Percentiles rank a stretch among this genome's conserved stretches.
phyloP scores from a whole-genome alignment of 345 rosid species.

The Sonneratia alba region DNA sequence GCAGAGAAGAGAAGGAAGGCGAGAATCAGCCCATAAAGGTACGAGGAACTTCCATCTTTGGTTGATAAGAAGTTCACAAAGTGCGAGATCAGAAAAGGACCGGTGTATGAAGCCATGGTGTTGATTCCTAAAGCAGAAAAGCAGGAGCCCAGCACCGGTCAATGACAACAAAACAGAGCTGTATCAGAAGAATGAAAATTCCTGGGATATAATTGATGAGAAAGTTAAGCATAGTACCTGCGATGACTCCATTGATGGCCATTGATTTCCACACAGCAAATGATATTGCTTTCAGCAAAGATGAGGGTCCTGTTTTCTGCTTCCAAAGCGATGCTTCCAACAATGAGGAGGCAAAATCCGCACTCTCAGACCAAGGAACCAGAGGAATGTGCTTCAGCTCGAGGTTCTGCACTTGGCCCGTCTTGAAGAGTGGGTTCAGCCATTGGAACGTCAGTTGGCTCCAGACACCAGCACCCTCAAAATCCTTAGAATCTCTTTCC shows the following conservation, averaged over 20 bases:
- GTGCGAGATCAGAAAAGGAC: constrained; percentile 21
- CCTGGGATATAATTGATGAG: too few relatives aligned
- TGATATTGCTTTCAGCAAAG: constrained; percentile 13
- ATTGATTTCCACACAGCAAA: too few relatives aligned
- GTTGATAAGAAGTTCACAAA: constrained; percentile 30
- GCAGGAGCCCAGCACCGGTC: too few relatives aligned
- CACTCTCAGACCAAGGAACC: constrained; percentile 51
- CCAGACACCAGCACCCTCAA: constrained; percentile 33
- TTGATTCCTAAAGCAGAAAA: background rate
- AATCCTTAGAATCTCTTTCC: constrained; percentile 11
- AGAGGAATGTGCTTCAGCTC: constrained; percentile 38
- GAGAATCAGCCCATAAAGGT: constrained; percentile 32
- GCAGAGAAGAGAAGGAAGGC: constrained; percentile 34
- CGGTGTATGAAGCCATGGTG: constrained; percentile 14
- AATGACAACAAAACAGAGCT: too few relatives aligned
- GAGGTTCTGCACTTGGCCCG: constrained; percentile 34
- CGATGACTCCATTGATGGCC: too few relatives aligned
- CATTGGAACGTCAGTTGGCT: constrained; percentile 39
- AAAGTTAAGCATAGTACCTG: too few relatives aligned
- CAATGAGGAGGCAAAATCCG: constrained; percentile 33
- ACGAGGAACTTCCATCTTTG: constrained; percentile 21
- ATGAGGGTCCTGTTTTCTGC: constrained; percentile 21
- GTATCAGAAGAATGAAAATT: too few relatives aligned
- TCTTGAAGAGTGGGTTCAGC: constrained; percentile 45
- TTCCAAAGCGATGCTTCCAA: constrained; percentile 41